Evolutionary conservation across 2,329 filamentous ascomycete genomes (phyloP), one percentile per base, ranked within the genome.

Genomic region (Didymella keratinophila): DNA sequence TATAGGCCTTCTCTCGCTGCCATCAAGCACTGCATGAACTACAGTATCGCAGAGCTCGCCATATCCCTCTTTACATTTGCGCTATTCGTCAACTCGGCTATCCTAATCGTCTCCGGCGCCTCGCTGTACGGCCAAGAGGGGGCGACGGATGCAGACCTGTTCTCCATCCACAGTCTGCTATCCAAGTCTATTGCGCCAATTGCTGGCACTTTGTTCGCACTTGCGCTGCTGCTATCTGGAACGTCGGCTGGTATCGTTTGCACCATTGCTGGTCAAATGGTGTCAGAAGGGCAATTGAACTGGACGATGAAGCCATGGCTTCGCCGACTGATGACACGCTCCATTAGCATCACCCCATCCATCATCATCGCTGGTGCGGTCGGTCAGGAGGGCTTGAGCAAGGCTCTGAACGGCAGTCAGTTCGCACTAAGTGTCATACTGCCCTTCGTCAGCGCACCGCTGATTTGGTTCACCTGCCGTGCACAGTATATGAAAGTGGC

Each of bases 241-340:
- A 84, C 92, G 12, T 91, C 88, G 0, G 92, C 92, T 0, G 92
- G 92, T 6, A 91, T 96, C 34, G 89, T 96, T 2, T 96, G 92
- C 78, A 96, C 93, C 1, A 95, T 96, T 66, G 86, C 92, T 0
- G 92, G 92, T 0, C 92, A 96, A 75, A 95, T 96, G 88, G 89
- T 96, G 21, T 89, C 87, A 62, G 92, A 96, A 74, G 92, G 92
- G 7, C 91, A 92, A 60, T 76, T 96, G 43, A 86, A 87, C 45
- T 93, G 91, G 90, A 86, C 79, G 5, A 77, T 93, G 30, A 82
- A 83, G 60, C 92, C 92, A 0, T 96, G 92, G 92, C 70, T 93
- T 10, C 88, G 92, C 2, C 84, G 92, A 11, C 83, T 96, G 4
- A 77, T 94, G 48, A 96, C 92, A 0, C 85, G 92, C 25, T 86